Base-by-base conservation (phyloP, 805 yeast genomes). In the Ogataea polymorpha region DNA sequence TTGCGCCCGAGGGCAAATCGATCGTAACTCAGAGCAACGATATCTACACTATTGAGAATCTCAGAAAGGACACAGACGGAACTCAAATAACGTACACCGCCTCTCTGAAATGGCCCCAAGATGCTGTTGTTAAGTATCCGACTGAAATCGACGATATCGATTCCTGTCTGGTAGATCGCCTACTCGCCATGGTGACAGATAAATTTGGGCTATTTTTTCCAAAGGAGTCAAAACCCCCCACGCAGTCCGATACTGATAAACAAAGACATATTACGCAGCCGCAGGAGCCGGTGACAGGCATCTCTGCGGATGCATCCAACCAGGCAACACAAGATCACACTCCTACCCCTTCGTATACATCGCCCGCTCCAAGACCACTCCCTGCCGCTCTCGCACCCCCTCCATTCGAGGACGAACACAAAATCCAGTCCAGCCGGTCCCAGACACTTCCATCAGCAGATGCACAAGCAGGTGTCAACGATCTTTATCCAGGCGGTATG, bases 321-420 rank as follows among this genome's bases (percentile, higher is more conserved):
- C 33, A 13, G 6, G 21, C 14, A 5, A 11, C 36, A 4, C 20
- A 32, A 13, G 13, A 18, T 8, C 5, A 25, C 31, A 18, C 23
- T 2, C 35, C 41, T 7, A 32, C 39, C 2, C 23, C 35, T 12
- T 11, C 48, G 12, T 6, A 32, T 8, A 23, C 46, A 13, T 20
- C 42, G 16, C 32, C 26, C 11, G 23, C 43, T 32, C 35, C 48
- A n/a, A 46, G 46, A 18, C 52, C 54, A 2, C 18, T 52, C 6
- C 59, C 62, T 2, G 34, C 49, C 11, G 48, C 42, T 32, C 60
- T 74, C 21, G 65, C 43, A 2, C 67, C 74, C 56, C 82, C 82
- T 1, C 75, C 66, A 24, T 77, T 72, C 48, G 78, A 73, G 30
- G 75, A 72, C 49, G 82, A 77, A 47, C 70, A 68, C 38, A 75